A percentile compares a stretch with the other conserved stretches of the same genome.
These are phyloP conservation scores for Acer negundo DNA, from an alignment of 345 rosid genomes.

Conservation along the genomic window DNA sequence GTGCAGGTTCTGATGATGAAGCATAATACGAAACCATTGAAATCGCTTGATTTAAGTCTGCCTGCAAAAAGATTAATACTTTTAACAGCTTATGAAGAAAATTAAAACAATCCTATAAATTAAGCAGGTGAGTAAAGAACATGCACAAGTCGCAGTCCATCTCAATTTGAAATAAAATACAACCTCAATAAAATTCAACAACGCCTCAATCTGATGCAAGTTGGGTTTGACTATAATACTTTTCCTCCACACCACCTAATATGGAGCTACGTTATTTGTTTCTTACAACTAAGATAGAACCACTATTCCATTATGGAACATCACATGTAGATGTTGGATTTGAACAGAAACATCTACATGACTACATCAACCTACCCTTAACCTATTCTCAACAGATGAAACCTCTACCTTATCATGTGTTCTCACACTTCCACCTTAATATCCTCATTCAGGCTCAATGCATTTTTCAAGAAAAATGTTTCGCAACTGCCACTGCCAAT, in stretches of 20 bases:
- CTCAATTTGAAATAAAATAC: not conserved
- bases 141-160: not conserved
- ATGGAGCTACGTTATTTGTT: not conserved
- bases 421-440: not conserved
- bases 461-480: not conserved
- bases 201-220: not conserved
- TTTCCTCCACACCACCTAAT: not conserved
- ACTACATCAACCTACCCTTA: not conserved
- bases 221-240: not conserved
- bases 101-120: not conserved
- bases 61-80: slow-evolving; percentile 39
- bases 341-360: not conserved
- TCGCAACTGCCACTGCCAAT: not conserved
- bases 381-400: not conserved
- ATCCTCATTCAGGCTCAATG: not conserved
- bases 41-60: slow-evolving; percentile 88
- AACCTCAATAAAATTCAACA: not conserved
- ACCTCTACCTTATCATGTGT: not conserved
- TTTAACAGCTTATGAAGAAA: slow-evolving; percentile 12
- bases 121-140: not conserved
- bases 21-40: slow-evolving; percentile 97
- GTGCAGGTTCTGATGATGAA: slow-evolving; percentile 96
- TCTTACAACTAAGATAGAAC: not conserved
- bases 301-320: not conserved
- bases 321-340: not conserved